Evolutionary conservation across 1,284 basidiomycete species (phyloP).

Genomic region (Takashimella tepidaria): DNA sequence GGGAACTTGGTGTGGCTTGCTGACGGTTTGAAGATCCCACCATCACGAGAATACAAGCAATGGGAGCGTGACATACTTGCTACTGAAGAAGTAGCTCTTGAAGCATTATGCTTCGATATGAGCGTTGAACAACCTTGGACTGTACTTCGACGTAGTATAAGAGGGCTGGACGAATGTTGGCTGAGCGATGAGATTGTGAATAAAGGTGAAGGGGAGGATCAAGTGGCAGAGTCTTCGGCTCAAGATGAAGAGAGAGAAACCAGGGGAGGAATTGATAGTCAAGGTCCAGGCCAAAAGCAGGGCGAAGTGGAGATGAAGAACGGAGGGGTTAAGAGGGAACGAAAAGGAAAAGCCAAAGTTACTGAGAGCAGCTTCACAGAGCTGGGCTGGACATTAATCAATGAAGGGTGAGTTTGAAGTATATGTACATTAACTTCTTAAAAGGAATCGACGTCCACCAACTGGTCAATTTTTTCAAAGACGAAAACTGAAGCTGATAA

Average conservation of each 20-base stretch:
- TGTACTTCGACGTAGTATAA: constrained; percentile 62
- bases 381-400: constrained; percentile 29
- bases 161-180: constrained; percentile 19
- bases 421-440: no score
- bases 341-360: constrained; percentile 15
- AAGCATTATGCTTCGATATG: constrained; percentile 88
- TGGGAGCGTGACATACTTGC: constrained; percentile 68
- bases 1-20: no score
- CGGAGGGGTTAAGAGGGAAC: constrained; percentile 1
- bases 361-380: constrained; percentile 18
- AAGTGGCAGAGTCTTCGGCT: constrained; percentile 1
- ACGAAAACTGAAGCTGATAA: no score
- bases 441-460: no score
- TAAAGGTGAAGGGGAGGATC: background rate
- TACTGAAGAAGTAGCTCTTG: constrained; percentile 76
- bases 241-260: background rate
- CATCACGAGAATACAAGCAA: constrained; percentile 63
- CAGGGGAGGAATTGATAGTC: no score
- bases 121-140: constrained; percentile 76
- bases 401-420: constrained; percentile 29
- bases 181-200: no score
- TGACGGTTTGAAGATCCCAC: no score
- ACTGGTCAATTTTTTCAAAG: no score
- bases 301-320: constrained; percentile 1
- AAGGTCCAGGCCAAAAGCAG: no score